These are phyloP conservation scores for Oryza glumipatula DNA, from an alignment of 176 grass and related monocot genomes.

Conservation along the genomic window DNA sequence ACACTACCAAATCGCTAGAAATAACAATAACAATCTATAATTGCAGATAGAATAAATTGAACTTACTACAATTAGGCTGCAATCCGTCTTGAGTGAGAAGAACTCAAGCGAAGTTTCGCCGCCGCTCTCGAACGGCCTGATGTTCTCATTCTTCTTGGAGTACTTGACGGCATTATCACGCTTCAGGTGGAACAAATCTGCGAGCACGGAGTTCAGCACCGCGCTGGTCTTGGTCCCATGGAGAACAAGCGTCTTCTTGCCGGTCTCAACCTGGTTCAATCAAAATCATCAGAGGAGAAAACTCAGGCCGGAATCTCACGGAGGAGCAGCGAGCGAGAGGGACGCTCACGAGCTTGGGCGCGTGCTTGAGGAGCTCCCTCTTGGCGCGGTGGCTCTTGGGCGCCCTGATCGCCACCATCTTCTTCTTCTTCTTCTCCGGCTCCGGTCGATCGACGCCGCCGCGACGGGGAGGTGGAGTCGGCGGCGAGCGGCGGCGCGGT, in stretches of 20 bases:
- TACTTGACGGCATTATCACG: conserved; percentile 83
- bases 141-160: conserved; percentile 83
- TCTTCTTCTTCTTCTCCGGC: conserved; percentile 32
- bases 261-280: conserved; percentile 70
- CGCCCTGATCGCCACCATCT: conserved; percentile 55
- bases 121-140: conserved; percentile 89
- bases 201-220: conserved; percentile 69
- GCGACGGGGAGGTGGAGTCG: background rate
- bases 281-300: background rate
- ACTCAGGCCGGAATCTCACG: too few species aligned
- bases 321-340: background rate
- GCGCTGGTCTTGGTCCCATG: conserved; percentile 87
- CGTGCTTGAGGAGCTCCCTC: too few species aligned
- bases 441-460: background rate
- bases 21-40: background rate
- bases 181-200: conserved; percentile 80
- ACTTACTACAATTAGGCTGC: conserved; percentile 83
- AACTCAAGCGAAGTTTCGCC: conserved; percentile 91
- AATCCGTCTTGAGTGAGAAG: conserved; percentile 93
- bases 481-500: background rate
- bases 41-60: background rate
- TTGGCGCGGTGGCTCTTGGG: conserved; percentile 54
- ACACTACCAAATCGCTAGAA: too few species aligned
- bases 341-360: conserved; percentile 62
- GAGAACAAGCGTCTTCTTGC: conserved; percentile 88